Conservation (phyloP, 306 rosid genomes). For the Canavalia ensiformis region DNA sequence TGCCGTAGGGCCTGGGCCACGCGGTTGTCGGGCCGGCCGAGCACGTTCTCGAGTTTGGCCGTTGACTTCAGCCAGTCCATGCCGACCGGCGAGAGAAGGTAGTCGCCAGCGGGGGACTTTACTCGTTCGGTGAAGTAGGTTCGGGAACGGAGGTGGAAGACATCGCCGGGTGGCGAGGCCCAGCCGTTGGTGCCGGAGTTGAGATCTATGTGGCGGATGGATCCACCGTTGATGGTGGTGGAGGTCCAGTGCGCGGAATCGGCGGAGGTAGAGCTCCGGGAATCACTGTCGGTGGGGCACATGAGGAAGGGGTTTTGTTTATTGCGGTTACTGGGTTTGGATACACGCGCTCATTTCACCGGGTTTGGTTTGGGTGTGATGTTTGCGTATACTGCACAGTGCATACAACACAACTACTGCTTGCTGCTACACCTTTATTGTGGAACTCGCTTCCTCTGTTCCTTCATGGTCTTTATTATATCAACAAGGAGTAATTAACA, state of each 20-base stretch:
- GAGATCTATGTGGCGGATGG: constrained; percentile 79
- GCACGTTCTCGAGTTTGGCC: constrained; percentile 80
- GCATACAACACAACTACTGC: not conserved
- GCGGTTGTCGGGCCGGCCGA: constrained; percentile 82
- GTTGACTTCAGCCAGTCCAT: constrained; percentile 90
- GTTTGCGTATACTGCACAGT: not conserved
- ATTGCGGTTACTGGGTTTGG: not conserved
- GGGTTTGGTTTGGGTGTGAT: not conserved
- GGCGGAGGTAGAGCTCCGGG: constrained; percentile 56
- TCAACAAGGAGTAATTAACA: too few species aligned
- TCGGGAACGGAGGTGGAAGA: constrained; percentile 75
- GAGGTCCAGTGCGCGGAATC: constrained; percentile 69
- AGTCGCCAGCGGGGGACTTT: constrained; percentile 78
- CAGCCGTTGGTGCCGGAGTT: constrained; percentile 82
- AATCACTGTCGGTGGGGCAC: constrained; percentile 59
- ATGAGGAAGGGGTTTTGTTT: constrained; percentile 34
- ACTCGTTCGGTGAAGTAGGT: constrained; percentile 64
- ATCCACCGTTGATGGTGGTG: constrained; percentile 69
- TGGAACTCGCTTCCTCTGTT: not conserved
- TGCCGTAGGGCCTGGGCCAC: constrained; percentile 60
- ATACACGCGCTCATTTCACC: not conserved
- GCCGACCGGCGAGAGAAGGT: constrained; percentile 76
- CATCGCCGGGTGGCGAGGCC: constrained; percentile 92
- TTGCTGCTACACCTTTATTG: not conserved
- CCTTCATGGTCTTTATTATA: too few species aligned